Evolutionary conservation across 2,329 filamentous ascomycete genomes (phyloP).

Genomic region (Xylariaceae sp.): DNA sequence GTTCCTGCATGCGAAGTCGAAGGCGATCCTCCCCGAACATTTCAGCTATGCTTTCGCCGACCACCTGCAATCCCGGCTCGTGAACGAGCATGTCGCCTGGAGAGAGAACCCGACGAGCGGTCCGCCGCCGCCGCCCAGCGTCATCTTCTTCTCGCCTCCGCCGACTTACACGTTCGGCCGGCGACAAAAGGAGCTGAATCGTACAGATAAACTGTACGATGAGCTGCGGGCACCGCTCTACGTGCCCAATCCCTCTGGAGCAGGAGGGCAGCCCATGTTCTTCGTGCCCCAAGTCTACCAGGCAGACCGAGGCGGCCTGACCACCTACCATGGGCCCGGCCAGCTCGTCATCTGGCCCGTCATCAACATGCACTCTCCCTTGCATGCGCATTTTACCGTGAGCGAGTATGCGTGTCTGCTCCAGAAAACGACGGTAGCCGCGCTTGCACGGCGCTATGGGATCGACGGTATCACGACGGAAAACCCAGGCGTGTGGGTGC

Average conservation of each 20-base stretch:
- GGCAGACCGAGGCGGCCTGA: slow-evolving; percentile 79
- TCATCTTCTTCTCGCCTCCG: slow-evolving; percentile 76
- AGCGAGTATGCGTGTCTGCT: slow-evolving; percentile 72
- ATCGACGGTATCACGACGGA: slow-evolving; percentile 60
- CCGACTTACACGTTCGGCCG: slow-evolving; percentile 89
- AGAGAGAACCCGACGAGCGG: slow-evolving; percentile 38
- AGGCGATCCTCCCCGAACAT: slow-evolving; percentile 22
- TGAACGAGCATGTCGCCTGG: slow-evolving; percentile 51
- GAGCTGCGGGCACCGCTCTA: slow-evolving; percentile 38
- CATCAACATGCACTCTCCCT: slow-evolving; percentile 63
- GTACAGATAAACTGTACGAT: slow-evolving; percentile 38
- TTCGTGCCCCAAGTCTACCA: slow-evolving; percentile 55
- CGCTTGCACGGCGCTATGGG: slow-evolving; percentile 51
- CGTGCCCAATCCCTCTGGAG: background rate
- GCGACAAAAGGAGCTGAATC: slow-evolving; percentile 55
- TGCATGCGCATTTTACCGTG: slow-evolving; percentile 58
- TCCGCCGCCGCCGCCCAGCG: slow-evolving; percentile 55
- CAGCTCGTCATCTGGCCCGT: slow-evolving; percentile 92
- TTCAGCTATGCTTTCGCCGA: slow-evolving; percentile 37
- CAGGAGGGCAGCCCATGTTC: slow-evolving; percentile 27
- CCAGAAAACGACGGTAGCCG: slow-evolving; percentile 67
- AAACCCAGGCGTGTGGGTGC: slow-evolving; percentile 82
- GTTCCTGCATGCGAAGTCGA: slow-evolving; percentile 23
- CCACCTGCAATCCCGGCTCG: slow-evolving; percentile 36
- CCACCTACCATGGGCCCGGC: slow-evolving; percentile 91